These are phyloP conservation scores for Camellia lanceoleosa DNA, from an alignment of 148 eudicot genomes.

Conservation along the genomic window DNA sequence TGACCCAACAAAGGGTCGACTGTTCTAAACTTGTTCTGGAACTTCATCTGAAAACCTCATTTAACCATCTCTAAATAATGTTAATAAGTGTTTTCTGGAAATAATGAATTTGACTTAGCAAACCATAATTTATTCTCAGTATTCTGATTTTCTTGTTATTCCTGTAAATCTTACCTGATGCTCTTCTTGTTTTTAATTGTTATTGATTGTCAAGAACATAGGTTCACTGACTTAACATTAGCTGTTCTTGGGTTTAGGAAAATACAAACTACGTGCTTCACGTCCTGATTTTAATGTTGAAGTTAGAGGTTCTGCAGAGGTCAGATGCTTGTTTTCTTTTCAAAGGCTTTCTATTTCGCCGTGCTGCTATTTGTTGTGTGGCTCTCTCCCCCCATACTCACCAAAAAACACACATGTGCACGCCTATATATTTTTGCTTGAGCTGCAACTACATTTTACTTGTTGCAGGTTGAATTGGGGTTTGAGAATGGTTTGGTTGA, in stretches of 20 bases:
- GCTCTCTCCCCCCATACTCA: background rate
- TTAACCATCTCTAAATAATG: background rate
- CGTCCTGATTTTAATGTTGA: slow-evolving; percentile 69
- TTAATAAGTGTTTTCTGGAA: background rate
- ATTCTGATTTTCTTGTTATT: background rate
- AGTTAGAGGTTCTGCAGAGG: slow-evolving; percentile 78
- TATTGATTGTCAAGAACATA: background rate
- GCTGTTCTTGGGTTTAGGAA: slow-evolving; percentile 52
- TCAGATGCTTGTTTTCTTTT: slow-evolving; percentile 25
- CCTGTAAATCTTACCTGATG: background rate
- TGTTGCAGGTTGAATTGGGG: slow-evolving; percentile 83
- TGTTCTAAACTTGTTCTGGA: background rate
- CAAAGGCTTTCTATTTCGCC: background rate
- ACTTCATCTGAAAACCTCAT: slow-evolving; percentile 9
- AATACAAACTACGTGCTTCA: slow-evolving; percentile 71
- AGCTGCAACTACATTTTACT: slow-evolving; percentile 1
- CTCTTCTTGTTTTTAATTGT: background rate
- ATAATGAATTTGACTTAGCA: background rate
- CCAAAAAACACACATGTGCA: background rate
- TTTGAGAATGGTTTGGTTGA: slow-evolving; percentile 71
- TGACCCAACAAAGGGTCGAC: background rate
- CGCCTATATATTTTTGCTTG: background rate
- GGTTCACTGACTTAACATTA: background rate
- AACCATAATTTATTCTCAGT: background rate
- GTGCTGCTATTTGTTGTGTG: background rate